phyloP scores from a whole-genome alignment of 2,329 filamentous ascomycete species.

The Dactylellina leptospora region DNA sequence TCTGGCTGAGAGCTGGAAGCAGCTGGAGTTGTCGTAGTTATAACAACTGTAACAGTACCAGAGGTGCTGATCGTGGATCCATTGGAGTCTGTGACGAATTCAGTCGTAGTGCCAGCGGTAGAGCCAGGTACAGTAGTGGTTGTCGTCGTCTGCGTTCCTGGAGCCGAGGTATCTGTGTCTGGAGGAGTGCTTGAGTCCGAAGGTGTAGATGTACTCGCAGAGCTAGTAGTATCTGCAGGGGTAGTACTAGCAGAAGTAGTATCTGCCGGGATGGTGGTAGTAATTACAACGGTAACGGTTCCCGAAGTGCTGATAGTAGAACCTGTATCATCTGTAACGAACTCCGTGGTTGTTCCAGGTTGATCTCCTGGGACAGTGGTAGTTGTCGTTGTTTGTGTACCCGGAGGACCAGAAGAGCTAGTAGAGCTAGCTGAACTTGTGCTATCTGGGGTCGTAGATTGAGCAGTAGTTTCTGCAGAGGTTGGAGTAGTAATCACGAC shows the following conservation, averaged over 20 bases:
- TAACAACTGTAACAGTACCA: neutral
- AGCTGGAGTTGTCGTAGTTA: neutral
- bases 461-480: neutral
- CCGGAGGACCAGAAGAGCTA: neutral
- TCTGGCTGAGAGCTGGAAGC: neutral
- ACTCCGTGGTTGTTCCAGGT: neutral
- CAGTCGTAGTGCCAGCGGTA: neutral
- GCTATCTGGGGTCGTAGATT: neutral
- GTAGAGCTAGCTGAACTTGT: neutral
- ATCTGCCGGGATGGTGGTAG: neutral
- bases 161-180: neutral
- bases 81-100: neutral
- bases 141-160: neutral
- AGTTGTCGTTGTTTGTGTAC: neutral
- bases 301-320: neutral
- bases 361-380: neutral
- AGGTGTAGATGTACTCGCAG: too few relatives aligned
- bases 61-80: neutral
- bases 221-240: too few relatives aligned
- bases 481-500: constrained; percentile 2
- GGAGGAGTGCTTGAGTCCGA: too few relatives aligned
- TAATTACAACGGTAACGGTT: constrained; percentile 4
- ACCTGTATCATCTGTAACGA: neutral
- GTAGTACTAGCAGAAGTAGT: neutral
- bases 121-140: neutral